A percentile compares a stretch with the other conserved stretches of the same genome.
Evolutionary conservation across 176 grass and related monocot genomes (phyloP).

Genomic region (Oropetium thomaeum): DNA sequence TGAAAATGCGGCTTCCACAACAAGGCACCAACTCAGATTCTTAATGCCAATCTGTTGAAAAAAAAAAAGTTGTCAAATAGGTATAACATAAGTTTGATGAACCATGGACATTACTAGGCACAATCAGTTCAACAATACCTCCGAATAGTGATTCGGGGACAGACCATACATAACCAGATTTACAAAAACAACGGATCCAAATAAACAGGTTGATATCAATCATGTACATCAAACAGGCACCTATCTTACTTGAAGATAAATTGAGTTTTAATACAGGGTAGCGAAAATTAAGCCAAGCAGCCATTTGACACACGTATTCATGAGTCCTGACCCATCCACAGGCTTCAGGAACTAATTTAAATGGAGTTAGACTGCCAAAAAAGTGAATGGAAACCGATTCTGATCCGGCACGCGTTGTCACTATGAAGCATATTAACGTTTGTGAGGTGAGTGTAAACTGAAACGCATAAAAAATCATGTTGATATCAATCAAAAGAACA

Average conservation of each 20-base stretch:
- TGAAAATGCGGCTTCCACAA: conserved; percentile 21
- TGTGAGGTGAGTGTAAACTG: background rate
- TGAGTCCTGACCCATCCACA: background rate
- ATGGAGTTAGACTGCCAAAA: background rate
- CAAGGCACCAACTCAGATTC: background rate
- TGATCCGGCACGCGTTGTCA: background rate
- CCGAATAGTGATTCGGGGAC: background rate
- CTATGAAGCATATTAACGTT: background rate
- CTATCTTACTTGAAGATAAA: conserved; percentile 1
- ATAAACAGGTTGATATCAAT: background rate
- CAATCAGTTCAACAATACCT: conserved; percentile 1
- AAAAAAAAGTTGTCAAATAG: conserved; percentile 12
- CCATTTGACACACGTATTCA: conserved; percentile 16
- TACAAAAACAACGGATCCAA: conserved; percentile 18
- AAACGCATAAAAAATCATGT: conserved; percentile 2
- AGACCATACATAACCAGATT: background rate
- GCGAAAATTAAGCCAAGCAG: background rate
- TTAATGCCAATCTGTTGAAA: conserved; percentile 14
- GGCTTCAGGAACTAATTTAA: conserved; percentile 6
- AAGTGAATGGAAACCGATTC: background rate
- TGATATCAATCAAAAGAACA: too few relatives aligned
- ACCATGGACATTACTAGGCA: background rate
- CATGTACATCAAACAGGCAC: background rate
- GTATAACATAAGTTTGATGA: background rate
- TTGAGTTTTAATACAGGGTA: background rate